Evolutionary conservation across 768 basidiomycete species (phyloP).

Genomic region (Hortiboletus flavorubellus): DNA sequence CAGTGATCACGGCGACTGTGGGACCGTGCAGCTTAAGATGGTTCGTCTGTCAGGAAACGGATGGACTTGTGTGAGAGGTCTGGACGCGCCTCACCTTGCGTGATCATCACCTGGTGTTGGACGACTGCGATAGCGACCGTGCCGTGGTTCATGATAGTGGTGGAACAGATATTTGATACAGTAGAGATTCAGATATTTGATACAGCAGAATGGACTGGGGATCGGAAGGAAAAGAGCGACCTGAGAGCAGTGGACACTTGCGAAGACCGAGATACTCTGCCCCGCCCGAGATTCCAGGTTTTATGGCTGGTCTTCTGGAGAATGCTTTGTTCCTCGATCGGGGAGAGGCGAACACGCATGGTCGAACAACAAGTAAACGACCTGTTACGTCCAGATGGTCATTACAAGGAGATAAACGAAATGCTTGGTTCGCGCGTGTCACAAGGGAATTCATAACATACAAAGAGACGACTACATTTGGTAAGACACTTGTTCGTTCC

Average conservation of each 20-base stretch:
- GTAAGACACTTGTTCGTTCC: background rate
- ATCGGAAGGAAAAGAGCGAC: slow-evolving; percentile 4
- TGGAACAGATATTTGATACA: slow-evolving; percentile 15
- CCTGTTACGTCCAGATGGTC: slow-evolving; percentile 5
- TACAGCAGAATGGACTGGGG: slow-evolving; percentile 12
- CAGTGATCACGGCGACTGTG: slow-evolving; percentile 54
- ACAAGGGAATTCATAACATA: background rate
- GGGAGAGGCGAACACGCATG: background rate
- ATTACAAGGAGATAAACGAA: slow-evolving; percentile 2
- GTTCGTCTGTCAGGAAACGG: slow-evolving; percentile 1
- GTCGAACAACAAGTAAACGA: slow-evolving; percentile 12
- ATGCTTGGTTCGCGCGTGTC: background rate
- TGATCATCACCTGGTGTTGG: slow-evolving; percentile 62
- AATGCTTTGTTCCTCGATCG: slow-evolving; percentile 17
- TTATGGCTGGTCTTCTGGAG: slow-evolving; percentile 18
- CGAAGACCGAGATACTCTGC: background rate
- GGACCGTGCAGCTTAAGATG: slow-evolving; percentile 47
- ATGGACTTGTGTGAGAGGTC: background rate
- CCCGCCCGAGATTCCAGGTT: background rate
- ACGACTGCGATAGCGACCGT: slow-evolving; percentile 67
- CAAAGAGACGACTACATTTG: slow-evolving; percentile 7
- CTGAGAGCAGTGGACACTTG: background rate
- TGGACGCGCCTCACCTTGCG: slow-evolving; percentile 48
- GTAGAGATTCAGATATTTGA: slow-evolving; percentile 8
- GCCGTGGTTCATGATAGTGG: slow-evolving; percentile 47